Conservation (phyloP, 805 yeast genomes). For the Barnettozyma populi region DNA sequence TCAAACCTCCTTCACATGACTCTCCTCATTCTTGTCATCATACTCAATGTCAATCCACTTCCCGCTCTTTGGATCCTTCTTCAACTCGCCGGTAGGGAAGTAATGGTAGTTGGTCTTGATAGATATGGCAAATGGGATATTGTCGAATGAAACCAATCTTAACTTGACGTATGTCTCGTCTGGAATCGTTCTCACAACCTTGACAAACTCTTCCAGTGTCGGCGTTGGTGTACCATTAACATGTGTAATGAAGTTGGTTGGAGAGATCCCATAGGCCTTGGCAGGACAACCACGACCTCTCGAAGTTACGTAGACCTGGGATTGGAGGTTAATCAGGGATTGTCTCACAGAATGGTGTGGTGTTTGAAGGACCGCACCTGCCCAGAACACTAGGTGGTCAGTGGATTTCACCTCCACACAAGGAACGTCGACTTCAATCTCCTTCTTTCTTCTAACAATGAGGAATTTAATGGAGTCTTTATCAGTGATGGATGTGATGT, state of each 20-base stretch:
- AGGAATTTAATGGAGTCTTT: constrained; percentile 46
- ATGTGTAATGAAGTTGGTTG: constrained; percentile 84
- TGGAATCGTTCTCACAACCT: constrained; percentile 61
- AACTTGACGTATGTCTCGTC: constrained; percentile 79
- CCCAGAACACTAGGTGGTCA: constrained; percentile 68
- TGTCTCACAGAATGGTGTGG: constrained; percentile 95
- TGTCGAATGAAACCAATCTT: constrained; percentile 78
- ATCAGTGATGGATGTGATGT: constrained; percentile 39
- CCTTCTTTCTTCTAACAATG: constrained; percentile 66
- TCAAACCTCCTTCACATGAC: constrained; percentile 16
- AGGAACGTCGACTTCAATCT: constrained; percentile 55
- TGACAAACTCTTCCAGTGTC: constrained; percentile 60
- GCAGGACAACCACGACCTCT: constrained; percentile 84
- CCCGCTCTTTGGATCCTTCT: constrained; percentile 39
- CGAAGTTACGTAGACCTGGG: constrained; percentile 76
- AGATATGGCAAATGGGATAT: constrained; percentile 80
- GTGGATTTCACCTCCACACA: constrained; percentile 61
- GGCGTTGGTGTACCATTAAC: constrained; percentile 74
- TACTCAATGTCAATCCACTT: constrained; percentile 53
- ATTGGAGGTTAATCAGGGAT: constrained; percentile 69
- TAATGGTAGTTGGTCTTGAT: constrained; percentile 85
- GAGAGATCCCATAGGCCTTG: constrained; percentile 68
- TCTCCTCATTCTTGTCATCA: constrained; percentile 30
- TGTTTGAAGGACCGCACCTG: constrained; percentile 75
- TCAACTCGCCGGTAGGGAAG: constrained; percentile 67